These are phyloP conservation scores for Gilbertella persicaria DNA, from an alignment of 371 early-diverging fungal genomes.

Conservation along the genomic window DNA sequence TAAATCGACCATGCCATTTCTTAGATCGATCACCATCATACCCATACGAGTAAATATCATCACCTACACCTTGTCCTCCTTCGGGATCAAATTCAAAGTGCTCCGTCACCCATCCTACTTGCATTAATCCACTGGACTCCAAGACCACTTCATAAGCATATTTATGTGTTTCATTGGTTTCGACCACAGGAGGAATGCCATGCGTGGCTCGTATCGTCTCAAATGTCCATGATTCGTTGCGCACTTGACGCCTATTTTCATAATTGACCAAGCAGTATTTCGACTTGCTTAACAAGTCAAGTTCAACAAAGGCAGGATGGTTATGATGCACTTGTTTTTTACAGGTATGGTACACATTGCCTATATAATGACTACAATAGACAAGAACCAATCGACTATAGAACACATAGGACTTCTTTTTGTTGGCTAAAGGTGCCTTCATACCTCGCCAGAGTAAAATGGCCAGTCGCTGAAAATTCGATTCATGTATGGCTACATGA, in stretches of 20 bases:
- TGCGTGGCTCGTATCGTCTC: slow-evolving; percentile 59
- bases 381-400: slow-evolving; percentile 38
- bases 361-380: slow-evolving; percentile 26
- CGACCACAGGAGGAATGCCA: slow-evolving; percentile 23
- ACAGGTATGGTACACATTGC: neutral
- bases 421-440: slow-evolving; percentile 12
- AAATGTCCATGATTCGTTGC: slow-evolving; percentile 71
- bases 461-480: slow-evolving; percentile 25
- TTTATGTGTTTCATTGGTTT: slow-evolving; percentile 23
- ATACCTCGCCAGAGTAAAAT: slow-evolving; percentile 35
- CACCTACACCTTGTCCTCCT: slow-evolving; percentile 75
- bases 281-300: slow-evolving; percentile 33
- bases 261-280: slow-evolving; percentile 39
- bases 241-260: slow-evolving; percentile 32
- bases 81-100: slow-evolving; percentile 62
- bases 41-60: slow-evolving; percentile 68
- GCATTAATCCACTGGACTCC: slow-evolving; percentile 63
- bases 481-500: slow-evolving; percentile 18
- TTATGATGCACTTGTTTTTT: neutral
- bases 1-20: slow-evolving; percentile 68
- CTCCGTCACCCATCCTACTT: slow-evolving; percentile 71
- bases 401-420: slow-evolving; percentile 30
- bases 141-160: slow-evolving; percentile 67
- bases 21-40: slow-evolving; percentile 68
- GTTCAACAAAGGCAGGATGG: slow-evolving; percentile 27